Evolutionary conservation across 768 basidiomycete genomes (phyloP).

Genomic region (Gautieria morchelliformis): DNA sequence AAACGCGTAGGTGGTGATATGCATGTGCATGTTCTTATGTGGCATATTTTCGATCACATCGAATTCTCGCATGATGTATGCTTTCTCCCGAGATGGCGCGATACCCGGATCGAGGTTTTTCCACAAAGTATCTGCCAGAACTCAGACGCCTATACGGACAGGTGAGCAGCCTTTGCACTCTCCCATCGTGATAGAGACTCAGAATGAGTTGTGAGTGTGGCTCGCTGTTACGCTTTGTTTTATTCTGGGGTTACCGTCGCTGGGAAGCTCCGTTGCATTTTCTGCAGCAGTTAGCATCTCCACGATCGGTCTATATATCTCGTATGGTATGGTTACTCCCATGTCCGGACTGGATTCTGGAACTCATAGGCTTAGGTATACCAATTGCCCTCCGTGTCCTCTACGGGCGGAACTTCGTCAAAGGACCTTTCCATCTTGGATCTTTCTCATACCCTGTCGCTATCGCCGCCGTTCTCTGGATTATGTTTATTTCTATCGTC

Average conservation of each 20-base stretch:
- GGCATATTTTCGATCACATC: slow-evolving; percentile 72
- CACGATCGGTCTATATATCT: slow-evolving; percentile 69
- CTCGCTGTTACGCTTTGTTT: slow-evolving; percentile 70
- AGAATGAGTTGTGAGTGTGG: slow-evolving; percentile 42
- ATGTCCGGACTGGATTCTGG: not conserved
- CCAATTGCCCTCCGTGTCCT: slow-evolving; percentile 62
- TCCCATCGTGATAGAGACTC: not conserved
- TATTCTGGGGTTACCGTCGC: slow-evolving; percentile 61
- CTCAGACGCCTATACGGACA: slow-evolving; percentile 59
- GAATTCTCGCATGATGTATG: slow-evolving; percentile 79
- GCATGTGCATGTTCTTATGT: slow-evolving; percentile 59
- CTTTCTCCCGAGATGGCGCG: slow-evolving; percentile 67
- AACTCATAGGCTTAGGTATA: slow-evolving; percentile 31
- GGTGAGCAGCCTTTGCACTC: slow-evolving; percentile 28
- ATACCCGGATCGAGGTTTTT: slow-evolving; percentile 62
- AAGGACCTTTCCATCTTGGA: slow-evolving; percentile 68
- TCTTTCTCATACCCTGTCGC: slow-evolving; percentile 52
- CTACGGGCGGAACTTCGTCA: slow-evolving; percentile 46
- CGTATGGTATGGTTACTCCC: slow-evolving; percentile 39
- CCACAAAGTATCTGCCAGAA: slow-evolving; percentile 47
- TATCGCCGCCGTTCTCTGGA: slow-evolving; percentile 53
- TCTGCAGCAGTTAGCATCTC: slow-evolving; percentile 49
- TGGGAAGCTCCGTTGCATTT: slow-evolving; percentile 67
- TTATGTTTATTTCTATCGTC: slow-evolving; percentile 58
- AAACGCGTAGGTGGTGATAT: slow-evolving; percentile 43